A percentile compares a stretch with the other conserved stretches of the same genome.
Evolutionary conservation across 2,329 filamentous ascomycete species (phyloP).

Genomic region (Alternaria ventricosa): DNA sequence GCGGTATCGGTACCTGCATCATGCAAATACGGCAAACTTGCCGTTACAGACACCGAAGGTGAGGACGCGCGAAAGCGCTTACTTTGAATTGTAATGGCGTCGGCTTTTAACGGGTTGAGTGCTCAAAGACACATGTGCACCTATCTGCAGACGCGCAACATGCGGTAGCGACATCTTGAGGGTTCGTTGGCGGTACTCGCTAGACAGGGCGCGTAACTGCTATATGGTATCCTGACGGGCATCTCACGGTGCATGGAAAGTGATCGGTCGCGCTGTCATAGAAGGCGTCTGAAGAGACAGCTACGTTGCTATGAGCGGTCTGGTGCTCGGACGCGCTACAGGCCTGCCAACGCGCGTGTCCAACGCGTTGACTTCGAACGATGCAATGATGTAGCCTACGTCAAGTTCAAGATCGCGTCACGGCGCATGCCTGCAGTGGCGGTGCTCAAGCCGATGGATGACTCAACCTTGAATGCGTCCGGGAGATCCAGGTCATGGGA

Average conservation of each 20-base stretch:
- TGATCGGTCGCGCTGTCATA: neutral
- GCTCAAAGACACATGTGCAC: neutral
- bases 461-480: conserved; percentile 18
- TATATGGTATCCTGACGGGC: neutral
- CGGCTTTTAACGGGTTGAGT: neutral
- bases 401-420: neutral
- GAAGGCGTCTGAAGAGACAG: neutral
- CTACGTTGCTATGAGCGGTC: conserved; percentile 4
- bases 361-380: neutral
- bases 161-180: neutral
- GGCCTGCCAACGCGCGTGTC: conserved; percentile 7
- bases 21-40: conserved; percentile 28
- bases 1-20: conserved; percentile 15
- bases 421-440: neutral
- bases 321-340: neutral
- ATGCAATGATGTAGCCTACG: neutral
- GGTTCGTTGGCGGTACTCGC: neutral
- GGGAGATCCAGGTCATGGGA: conserved; percentile 33
- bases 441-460: conserved; percentile 10
- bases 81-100: neutral
- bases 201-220: neutral
- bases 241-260: neutral
- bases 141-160: neutral
- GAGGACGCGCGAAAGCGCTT: neutral
- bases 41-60: too few species aligned